Evolutionary conservation across 2,329 filamentous ascomycete genomes (phyloP).

Genomic region (Calonectria honghensis): DNA sequence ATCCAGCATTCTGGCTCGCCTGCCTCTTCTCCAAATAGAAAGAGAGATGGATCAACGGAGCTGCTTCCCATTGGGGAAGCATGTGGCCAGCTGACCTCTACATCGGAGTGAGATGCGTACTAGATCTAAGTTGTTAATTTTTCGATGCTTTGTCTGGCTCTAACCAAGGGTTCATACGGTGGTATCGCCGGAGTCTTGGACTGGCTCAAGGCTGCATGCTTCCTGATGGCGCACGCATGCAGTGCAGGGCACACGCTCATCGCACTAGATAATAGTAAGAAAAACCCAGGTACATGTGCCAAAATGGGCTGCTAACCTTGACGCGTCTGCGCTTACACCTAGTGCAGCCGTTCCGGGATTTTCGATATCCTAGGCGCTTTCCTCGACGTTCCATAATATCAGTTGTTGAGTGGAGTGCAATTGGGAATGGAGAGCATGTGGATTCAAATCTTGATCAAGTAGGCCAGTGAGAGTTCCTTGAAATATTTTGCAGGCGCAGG

Average conservation of each 20-base stretch:
- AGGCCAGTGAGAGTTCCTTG: neutral
- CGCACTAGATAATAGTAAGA: neutral
- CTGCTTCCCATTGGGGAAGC: neutral
- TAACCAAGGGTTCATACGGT: too few relatives aligned
- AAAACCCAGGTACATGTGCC: too few relatives aligned
- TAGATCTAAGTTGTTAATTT: neutral
- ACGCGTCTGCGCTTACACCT: slow-evolving; percentile 2
- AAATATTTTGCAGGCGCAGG: too few relatives aligned
- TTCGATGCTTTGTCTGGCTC: too few relatives aligned
- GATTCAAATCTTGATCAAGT: neutral
- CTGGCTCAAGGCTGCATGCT: neutral
- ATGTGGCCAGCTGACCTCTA: neutral
- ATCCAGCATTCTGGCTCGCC: neutral
- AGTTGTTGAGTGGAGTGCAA: neutral
- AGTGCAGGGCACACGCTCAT: neutral
- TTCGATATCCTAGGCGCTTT: neutral
- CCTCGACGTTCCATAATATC: neutral
- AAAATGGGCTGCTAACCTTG: neutral
- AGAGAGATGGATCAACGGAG: neutral
- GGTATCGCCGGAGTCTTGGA: too few relatives aligned
- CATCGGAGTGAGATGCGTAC: neutral
- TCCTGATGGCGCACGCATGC: neutral
- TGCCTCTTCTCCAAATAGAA: neutral
- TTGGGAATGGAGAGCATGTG: neutral
- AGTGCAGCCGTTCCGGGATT: neutral